A percentile compares a stretch with the other conserved stretches of the same genome.
Conservation (phyloP, 2,329 filamentous ascomycete genomes). For the Talaromyces verruculosus region DNA sequence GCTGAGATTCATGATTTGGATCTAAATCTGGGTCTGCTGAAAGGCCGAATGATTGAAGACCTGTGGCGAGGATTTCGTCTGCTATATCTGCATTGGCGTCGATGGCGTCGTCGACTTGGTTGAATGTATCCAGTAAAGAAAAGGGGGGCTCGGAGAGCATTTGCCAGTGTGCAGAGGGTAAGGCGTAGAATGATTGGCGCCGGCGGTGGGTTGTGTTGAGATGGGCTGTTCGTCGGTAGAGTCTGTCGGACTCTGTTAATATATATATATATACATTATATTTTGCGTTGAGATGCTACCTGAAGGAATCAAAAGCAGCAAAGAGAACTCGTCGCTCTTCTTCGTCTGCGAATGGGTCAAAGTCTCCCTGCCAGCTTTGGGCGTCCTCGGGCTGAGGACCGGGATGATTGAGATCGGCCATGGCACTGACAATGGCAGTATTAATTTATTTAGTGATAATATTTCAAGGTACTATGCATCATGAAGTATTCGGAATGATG, state of each 20-base stretch:
- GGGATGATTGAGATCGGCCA: not conserved
- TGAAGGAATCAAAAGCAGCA: constrained; percentile 82
- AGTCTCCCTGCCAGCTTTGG: constrained; percentile 59
- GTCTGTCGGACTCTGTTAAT: constrained; percentile 50
- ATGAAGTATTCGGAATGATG: not conserved
- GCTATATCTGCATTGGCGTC: constrained; percentile 83
- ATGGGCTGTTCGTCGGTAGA: constrained; percentile 82
- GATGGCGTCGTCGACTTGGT: constrained; percentile 80
- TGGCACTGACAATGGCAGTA: constrained; percentile 20
- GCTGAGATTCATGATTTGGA: constrained; percentile 36
- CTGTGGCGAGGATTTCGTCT: constrained; percentile 70
- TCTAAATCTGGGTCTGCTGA: constrained; percentile 38
- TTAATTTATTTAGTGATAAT: not conserved
- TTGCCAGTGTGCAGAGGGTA: constrained; percentile 80
- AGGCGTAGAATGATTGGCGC: constrained; percentile 87
- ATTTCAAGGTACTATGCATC: not conserved
- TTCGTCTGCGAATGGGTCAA: constrained; percentile 67
- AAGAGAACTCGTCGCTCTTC: constrained; percentile 80
- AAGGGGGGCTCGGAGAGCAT: constrained; percentile 80
- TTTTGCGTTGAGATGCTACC: constrained; percentile 57
- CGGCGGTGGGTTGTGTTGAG: constrained; percentile 88
- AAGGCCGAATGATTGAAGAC: constrained; percentile 67
- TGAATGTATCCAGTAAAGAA: constrained; percentile 74
- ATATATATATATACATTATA: not conserved
- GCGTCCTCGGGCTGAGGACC: constrained; percentile 8